Conservation (phyloP, 2,329 filamentous ascomycete species). For the Incumbomyces delicatus region DNA sequence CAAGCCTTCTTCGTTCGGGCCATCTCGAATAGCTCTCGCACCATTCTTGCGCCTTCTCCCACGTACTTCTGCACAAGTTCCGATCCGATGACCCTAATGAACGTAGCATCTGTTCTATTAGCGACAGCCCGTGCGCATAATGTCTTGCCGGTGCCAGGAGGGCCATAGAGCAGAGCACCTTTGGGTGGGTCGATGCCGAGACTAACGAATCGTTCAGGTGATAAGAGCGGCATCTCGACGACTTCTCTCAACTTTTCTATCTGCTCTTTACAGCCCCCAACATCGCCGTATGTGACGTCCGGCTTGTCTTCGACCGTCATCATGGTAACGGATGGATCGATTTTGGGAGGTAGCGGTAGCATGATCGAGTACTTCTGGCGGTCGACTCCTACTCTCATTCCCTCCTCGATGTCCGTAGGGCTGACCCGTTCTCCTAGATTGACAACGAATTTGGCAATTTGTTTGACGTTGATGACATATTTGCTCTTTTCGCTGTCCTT, state of each 20-base stretch:
- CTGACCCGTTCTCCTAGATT: slow-evolving; percentile 94
- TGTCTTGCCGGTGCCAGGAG: slow-evolving; percentile 97
- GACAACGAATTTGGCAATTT: slow-evolving; percentile 98
- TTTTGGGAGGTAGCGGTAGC: slow-evolving; percentile 90
- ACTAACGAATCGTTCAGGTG: slow-evolving; percentile 92
- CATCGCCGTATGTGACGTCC: slow-evolving; percentile 96
- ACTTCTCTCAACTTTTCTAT: slow-evolving; percentile 98
- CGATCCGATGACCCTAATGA: slow-evolving; percentile 96
- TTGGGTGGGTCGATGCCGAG: slow-evolving; percentile 99
- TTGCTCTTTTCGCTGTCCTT: slow-evolving; percentile 97
- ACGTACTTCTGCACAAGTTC: slow-evolving; percentile 99
- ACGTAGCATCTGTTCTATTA: slow-evolving; percentile 95
- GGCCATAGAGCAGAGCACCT: slow-evolving; percentile 90
- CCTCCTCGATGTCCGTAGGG: slow-evolving; percentile 97
- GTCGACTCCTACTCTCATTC: slow-evolving; percentile 97
- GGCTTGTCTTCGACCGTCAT: slow-evolving; percentile 99
- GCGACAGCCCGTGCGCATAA: slow-evolving; percentile 94
- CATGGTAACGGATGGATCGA: slow-evolving; percentile 98
- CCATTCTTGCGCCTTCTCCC: slow-evolving; percentile 95
- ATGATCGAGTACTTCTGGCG: slow-evolving; percentile 99
- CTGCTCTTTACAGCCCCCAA: slow-evolving; percentile 98
- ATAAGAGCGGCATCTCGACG: slow-evolving; percentile 94
- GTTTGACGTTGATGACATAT: slow-evolving; percentile 99
- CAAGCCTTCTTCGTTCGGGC: slow-evolving; percentile 98
- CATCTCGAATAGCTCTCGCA: slow-evolving; percentile 98